Conservation (phyloP, 352 stramenopile species). For the Pythium sukuiense region DNA sequence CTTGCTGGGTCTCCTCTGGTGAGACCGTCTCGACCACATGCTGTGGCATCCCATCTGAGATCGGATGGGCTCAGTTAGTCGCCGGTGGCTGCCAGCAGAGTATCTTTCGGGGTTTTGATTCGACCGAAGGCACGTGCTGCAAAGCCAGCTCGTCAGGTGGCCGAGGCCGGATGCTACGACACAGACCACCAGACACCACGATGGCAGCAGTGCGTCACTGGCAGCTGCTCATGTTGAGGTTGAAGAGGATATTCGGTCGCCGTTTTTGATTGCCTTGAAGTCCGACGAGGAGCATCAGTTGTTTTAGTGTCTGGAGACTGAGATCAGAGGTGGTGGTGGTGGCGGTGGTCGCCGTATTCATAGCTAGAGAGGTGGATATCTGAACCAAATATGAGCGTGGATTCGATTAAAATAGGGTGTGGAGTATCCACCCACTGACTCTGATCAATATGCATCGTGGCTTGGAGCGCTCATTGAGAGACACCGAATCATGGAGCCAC, state of each 20-base stretch:
- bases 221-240: neutral
- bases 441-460: no score
- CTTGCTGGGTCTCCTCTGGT: neutral
- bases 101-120: constrained; percentile 1
- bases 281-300: no score
- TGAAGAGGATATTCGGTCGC: no score
- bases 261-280: no score
- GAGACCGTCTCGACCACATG: neutral
- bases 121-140: constrained; percentile 4
- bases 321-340: no score
- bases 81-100: neutral
- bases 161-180: neutral
- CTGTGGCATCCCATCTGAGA: neutral
- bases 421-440: no score
- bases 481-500: neutral
- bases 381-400: no score
- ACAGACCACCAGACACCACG: neutral
- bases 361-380: no score
- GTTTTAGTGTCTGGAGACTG: no score
- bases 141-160: neutral
- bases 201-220: neutral
- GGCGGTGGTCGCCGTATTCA: no score
- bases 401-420: no score
- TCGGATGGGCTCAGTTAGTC: neutral
- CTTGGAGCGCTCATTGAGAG: no score